phyloP scores from a whole-genome alignment of 2,329 filamentous ascomycete species.

The Cytospora leucostoma region DNA sequence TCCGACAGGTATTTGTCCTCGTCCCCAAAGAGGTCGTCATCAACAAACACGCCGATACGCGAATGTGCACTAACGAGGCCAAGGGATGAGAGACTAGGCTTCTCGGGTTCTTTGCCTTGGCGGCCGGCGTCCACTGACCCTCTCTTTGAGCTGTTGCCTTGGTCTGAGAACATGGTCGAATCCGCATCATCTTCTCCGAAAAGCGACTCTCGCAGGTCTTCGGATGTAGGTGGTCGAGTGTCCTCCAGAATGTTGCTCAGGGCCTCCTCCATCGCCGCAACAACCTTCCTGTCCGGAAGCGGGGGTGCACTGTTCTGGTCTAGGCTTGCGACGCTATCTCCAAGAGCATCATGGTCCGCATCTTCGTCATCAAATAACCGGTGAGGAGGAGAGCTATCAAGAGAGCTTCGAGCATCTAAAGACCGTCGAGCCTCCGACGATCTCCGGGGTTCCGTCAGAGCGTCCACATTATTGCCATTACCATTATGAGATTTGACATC shows the following conservation, averaged over 20 bases:
- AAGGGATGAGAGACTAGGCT: slow-evolving; percentile 86
- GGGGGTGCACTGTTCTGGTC: slow-evolving; percentile 68
- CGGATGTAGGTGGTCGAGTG: slow-evolving; percentile 63
- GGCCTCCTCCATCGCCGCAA: slow-evolving; percentile 90
- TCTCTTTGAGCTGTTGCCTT: slow-evolving; percentile 61
- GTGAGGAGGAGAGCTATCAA: slow-evolving; percentile 60
- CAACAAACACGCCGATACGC: slow-evolving; percentile 87
- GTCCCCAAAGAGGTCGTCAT: slow-evolving; percentile 91
- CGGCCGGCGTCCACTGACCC: slow-evolving; percentile 38
- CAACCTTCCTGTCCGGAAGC: slow-evolving; percentile 73
- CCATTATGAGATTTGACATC: slow-evolving; percentile 45
- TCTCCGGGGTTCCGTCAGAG: slow-evolving; percentile 51
- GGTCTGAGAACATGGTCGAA: slow-evolving; percentile 53
- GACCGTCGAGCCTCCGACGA: slow-evolving; percentile 45
- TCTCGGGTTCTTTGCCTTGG: slow-evolving; percentile 55
- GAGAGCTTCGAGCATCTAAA: slow-evolving; percentile 27
- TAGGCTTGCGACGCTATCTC: slow-evolving; percentile 74
- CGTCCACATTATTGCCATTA: slow-evolving; percentile 44
- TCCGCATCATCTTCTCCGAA: slow-evolving; percentile 59
- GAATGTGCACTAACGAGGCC: slow-evolving; percentile 87
- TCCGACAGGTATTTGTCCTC: slow-evolving; percentile 84
- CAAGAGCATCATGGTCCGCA: slow-evolving; percentile 68
- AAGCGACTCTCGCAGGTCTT: slow-evolving; percentile 66
- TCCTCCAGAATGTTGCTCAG: slow-evolving; percentile 91
- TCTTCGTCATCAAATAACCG: slow-evolving; percentile 83